Percentiles rank a stretch among this genome's conserved stretches.
Evolutionary conservation across 805 yeast genomes (phyloP).

Genomic region (Ogataea trehaloabstinens): DNA sequence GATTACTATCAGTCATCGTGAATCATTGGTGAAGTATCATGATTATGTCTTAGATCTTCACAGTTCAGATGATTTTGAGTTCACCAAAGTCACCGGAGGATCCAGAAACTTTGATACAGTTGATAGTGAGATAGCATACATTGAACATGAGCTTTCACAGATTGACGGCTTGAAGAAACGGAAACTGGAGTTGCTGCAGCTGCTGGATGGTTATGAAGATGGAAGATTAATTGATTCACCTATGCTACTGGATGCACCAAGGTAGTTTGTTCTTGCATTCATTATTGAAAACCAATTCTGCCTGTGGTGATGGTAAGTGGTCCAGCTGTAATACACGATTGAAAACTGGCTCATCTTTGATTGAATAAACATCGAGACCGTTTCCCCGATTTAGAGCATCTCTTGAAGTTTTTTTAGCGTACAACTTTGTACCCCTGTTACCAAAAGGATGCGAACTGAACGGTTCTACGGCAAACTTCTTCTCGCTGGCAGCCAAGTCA

Average conservation of each 20-base stretch:
- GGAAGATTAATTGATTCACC: constrained; percentile 5
- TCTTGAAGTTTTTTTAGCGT: constrained; percentile 47
- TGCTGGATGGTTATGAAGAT: constrained; percentile 43
- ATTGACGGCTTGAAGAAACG: constrained; percentile 61
- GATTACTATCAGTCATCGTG: constrained; percentile 81
- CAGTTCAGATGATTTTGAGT: constrained; percentile 53
- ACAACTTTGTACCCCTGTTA: constrained; percentile 36
- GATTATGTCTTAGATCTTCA: constrained; percentile 70
- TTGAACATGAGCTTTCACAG: constrained; percentile 57
- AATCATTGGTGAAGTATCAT: constrained; percentile 81
- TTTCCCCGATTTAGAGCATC: constrained; percentile 47
- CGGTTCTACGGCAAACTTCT: constrained; percentile 48
- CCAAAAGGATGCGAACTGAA: constrained; percentile 63
- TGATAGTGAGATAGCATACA: constrained; percentile 71
- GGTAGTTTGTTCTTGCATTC: constrained; percentile 19
- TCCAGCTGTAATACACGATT: constrained; percentile 27
- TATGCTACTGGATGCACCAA: constrained; percentile 14
- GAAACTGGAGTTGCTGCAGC: constrained; percentile 52
- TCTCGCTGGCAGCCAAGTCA: constrained; percentile 48
- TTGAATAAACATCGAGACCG: constrained; percentile 6
- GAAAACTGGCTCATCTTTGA: constrained; percentile 15
- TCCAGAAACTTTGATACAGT: constrained; percentile 50
- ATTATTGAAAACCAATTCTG: constrained; percentile 19
- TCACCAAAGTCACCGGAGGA: constrained; percentile 31
- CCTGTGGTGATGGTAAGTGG: constrained; percentile 27